phyloP scores from a whole-genome alignment of 1,284 basidiomycete species.

The Apiotrichum montevideense region DNA sequence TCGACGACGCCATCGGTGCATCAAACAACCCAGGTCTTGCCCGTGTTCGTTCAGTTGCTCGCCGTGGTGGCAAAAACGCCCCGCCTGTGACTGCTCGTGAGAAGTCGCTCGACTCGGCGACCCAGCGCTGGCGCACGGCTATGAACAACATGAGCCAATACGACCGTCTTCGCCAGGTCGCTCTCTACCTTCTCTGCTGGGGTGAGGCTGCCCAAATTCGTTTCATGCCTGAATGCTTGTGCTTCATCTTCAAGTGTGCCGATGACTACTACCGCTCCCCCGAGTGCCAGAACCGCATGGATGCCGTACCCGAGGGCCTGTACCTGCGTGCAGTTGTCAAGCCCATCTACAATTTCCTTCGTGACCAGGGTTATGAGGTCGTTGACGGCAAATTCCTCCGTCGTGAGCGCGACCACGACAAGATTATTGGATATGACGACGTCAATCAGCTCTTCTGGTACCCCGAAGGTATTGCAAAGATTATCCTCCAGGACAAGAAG shows the following conservation, averaged over 20 bases:
- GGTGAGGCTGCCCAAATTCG: constrained; percentile 97
- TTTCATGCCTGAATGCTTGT: constrained; percentile 95
- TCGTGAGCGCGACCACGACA: constrained; percentile 86
- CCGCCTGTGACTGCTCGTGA: constrained; percentile 54
- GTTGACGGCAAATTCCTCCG: constrained; percentile 92
- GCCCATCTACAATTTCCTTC: constrained; percentile 93
- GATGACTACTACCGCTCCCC: constrained; percentile 99
- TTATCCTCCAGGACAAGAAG: constrained; percentile 82
- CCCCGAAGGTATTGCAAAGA: constrained; percentile 93
- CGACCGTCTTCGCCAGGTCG: constrained; percentile 92
- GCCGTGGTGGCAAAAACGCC: constrained; percentile 43
- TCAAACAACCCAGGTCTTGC: constrained; percentile 85
- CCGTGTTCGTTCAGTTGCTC: constrained; percentile 73
- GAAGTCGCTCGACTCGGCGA: constrained; percentile 81
- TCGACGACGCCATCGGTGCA: constrained; percentile 94
- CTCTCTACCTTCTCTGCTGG: constrained; percentile 93
- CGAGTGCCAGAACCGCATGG: constrained; percentile 92
- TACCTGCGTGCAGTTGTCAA: constrained; percentile 88
- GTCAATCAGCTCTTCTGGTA: constrained; percentile 99
- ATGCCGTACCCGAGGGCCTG: constrained; percentile 90
- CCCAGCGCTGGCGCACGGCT: constrained; percentile 90
- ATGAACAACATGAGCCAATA: constrained; percentile 99
- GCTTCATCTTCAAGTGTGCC: constrained; percentile 99
- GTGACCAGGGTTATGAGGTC: constrained; percentile 97
- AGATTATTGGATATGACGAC: constrained; percentile 98